A percentile compares a stretch with the other conserved stretches of the same genome.
Conservation (phyloP, 768 basidiomycete genomes). For the Leccinum barrowsii region DNA sequence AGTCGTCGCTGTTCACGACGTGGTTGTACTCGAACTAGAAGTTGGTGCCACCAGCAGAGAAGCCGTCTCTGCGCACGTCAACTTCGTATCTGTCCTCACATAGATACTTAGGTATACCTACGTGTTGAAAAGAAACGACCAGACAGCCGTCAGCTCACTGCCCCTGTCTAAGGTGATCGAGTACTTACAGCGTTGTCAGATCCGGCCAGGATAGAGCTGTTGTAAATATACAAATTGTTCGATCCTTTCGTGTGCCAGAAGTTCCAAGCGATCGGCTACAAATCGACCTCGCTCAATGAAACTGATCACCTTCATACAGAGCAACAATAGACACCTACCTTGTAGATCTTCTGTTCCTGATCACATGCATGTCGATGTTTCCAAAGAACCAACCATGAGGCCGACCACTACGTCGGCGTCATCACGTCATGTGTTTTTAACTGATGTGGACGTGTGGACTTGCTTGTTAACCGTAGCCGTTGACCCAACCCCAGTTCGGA, state of each 20-base stretch:
- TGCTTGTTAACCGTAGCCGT: conserved; percentile 55
- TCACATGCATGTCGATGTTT: conserved; percentile 51
- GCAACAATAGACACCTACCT: conserved; percentile 29
- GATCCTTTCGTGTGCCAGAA: conserved; percentile 48
- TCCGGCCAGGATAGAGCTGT: conserved; percentile 52
- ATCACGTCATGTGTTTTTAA: background rate
- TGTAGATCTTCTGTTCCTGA: conserved; percentile 54
- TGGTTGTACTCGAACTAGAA: conserved; percentile 32
- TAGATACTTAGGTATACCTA: background rate
- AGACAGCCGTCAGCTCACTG: background rate
- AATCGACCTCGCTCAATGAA: background rate
- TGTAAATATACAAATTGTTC: conserved; percentile 46
- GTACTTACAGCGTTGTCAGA: conserved; percentile 36
- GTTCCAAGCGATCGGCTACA: conserved; percentile 56
- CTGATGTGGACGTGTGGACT: conserved; percentile 1
- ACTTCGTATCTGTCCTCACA: background rate
- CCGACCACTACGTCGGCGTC: conserved; percentile 31
- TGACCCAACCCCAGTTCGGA: conserved; percentile 62
- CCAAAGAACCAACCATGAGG: conserved; percentile 12
- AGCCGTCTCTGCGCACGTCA: background rate
- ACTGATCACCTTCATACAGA: background rate
- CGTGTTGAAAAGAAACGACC: conserved; percentile 4
- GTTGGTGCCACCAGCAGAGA: background rate
- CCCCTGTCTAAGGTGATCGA: background rate
- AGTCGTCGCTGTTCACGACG: conserved; percentile 61